Percentiles rank a stretch among this genome's conserved stretches.
Conservation (phyloP, 345 rosid species). For the Brassica nigra region DNA sequence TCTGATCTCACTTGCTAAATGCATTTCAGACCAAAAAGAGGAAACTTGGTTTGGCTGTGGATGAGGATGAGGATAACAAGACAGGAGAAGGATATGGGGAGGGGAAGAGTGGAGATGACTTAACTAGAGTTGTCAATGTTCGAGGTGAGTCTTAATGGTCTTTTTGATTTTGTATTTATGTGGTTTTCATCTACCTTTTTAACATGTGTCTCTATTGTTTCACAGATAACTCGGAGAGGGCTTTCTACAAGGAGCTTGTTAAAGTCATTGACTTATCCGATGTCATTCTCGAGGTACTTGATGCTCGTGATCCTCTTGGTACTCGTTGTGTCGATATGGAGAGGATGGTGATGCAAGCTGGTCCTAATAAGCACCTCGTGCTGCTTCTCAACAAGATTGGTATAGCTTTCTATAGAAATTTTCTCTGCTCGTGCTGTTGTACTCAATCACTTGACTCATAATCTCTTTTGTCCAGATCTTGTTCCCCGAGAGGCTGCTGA, state of each 20-base stretch:
- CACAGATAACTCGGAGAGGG: constrained; percentile 84
- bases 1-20: not conserved
- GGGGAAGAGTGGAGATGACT: constrained; percentile 29
- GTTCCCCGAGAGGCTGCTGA: constrained; percentile 97
- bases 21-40: constrained; percentile 63
- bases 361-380: constrained; percentile 80
- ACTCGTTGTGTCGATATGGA: constrained; percentile 96
- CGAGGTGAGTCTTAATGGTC: constrained; percentile 49
- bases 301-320: constrained; percentile 93
- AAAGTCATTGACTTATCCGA: constrained; percentile 90
- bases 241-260: constrained; percentile 93
- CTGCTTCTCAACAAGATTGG: constrained; percentile 92
- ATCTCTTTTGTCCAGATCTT: constrained; percentile 61
- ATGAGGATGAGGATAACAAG: constrained; percentile 44
- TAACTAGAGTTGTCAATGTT: constrained; percentile 43
- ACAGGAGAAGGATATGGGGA: constrained; percentile 36
- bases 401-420: constrained; percentile 29
- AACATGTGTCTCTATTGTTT: constrained; percentile 22
- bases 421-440: constrained; percentile 5
- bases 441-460: not conserved
- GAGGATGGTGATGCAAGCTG: constrained; percentile 82
- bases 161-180: not conserved
- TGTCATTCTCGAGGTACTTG: constrained; percentile 94
- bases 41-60: constrained; percentile 64
- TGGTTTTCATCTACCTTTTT: not conserved